phyloP scores from a whole-genome alignment of 805 yeast genomes.

The Cyberlindnera misumaiensis region DNA sequence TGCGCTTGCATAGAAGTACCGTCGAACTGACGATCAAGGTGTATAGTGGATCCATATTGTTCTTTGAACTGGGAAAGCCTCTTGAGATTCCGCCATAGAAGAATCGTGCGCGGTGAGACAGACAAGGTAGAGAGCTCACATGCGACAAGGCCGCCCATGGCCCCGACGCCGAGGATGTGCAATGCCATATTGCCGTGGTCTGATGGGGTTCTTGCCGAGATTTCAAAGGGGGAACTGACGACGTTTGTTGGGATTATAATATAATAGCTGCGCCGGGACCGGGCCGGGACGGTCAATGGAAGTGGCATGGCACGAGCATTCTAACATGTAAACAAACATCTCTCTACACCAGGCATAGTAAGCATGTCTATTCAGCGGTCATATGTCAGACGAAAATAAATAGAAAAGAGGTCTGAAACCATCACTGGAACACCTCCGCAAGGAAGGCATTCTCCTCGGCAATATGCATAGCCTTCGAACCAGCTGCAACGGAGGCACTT shows the following conservation, averaged over 20 bases:
- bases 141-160: slow-evolving; percentile 24
- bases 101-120: slow-evolving; percentile 13
- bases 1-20: slow-evolving; percentile 7
- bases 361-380: too few species aligned
- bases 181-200: slow-evolving; percentile 2
- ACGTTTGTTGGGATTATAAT: too few species aligned
- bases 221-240: too few species aligned
- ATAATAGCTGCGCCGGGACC: too few species aligned
- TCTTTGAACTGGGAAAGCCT: slow-evolving; percentile 14
- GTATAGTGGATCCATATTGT: slow-evolving; percentile 11
- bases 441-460: slow-evolving; percentile 88
- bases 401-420: too few species aligned
- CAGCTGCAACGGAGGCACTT: slow-evolving; percentile 97
- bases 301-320: too few species aligned
- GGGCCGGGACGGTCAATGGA: too few species aligned
- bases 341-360: too few species aligned
- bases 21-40: slow-evolving; percentile 17
- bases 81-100: slow-evolving; percentile 18
- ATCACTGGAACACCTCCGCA: slow-evolving; percentile 52
- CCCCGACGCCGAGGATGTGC: slow-evolving; percentile 23
- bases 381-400: too few species aligned
- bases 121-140: slow-evolving; percentile 17
- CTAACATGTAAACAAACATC: too few species aligned
- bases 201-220: too few species aligned
- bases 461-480: slow-evolving; percentile 80